Base-by-base conservation (phyloP, 2,329 filamentous ascomycete species). In the Botrytis cinerea region DNA sequence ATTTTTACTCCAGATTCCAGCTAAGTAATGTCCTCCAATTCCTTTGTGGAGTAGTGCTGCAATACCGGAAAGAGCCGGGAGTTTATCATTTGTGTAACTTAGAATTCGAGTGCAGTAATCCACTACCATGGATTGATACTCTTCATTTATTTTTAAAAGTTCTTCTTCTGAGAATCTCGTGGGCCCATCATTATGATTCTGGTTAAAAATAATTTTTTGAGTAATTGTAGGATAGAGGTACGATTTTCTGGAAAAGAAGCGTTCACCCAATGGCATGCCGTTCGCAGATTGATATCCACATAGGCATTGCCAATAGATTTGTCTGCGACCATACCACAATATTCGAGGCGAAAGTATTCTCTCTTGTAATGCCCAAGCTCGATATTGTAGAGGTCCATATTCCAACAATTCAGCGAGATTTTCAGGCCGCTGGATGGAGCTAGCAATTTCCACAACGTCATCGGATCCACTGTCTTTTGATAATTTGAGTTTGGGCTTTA, bases 161-260 rank as follows among this genome's bases (percentile, higher is more conserved):
- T 25, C 32, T 12, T 12, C 32, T 25, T 38, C 12, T 4, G 57
- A 60, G 32, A 60, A 14, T 22, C 0, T 14, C 2, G 9, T 54
- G 25, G 1, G 10, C 1, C 2, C 10, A 25, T 38, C 32, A 35
- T 35, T 25, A 2, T 25, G 22, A 35, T 20, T 22, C 4, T 60
- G 18, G 32, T 2, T 22, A 1, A 22, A 22, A 7, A 38, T 1
- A 35, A 38, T 0, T 14, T 28, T 14, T 60, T 38, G 57, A 0
- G 32, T 60, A 1, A 60, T 12, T 22, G 12, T 0, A 14, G 57
- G 18, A 14, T 38, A 25, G 0, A 38, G 22, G 18, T 25, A 6
- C 32, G 0, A 1, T 1, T 6, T 0, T 0, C 4, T 2, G 4
- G 4, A 16, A 8, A 18, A 18, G 1, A 12, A 2, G 4, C 0